phyloP scores from a whole-genome alignment of 768 basidiomycete genomes.

The Kockovaella imperatae region DNA sequence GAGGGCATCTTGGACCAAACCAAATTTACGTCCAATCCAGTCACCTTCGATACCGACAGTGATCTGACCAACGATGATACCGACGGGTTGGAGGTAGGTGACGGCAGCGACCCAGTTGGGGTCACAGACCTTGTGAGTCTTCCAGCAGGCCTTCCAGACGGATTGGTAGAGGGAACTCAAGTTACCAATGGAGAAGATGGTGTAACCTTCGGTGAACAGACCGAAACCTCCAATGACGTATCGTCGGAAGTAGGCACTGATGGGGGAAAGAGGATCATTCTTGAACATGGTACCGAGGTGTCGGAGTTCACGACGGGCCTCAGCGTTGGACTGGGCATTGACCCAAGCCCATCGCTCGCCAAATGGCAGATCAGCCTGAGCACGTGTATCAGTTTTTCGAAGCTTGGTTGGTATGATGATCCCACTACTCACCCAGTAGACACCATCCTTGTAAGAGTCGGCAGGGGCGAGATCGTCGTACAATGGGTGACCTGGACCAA shows the following conservation, averaged over 20 bases:
- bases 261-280: slow-evolving; percentile 39
- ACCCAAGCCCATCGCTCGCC: slow-evolving; percentile 36
- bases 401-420: too few relatives aligned
- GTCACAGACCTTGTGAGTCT: slow-evolving; percentile 35
- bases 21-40: slow-evolving; percentile 47
- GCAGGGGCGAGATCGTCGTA: slow-evolving; percentile 3
- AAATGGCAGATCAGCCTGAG: slow-evolving; percentile 43
- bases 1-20: slow-evolving; percentile 46
- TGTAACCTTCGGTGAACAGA: slow-evolving; percentile 43
- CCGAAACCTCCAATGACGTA: slow-evolving; percentile 47
- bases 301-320: slow-evolving; percentile 39
- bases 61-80: slow-evolving; percentile 47
- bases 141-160: slow-evolving; percentile 46
- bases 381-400: too few relatives aligned
- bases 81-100: slow-evolving; percentile 4
- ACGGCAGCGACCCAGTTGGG: slow-evolving; percentile 44
- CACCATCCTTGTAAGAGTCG: slow-evolving; percentile 3
- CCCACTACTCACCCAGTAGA: slow-evolving; percentile 1
- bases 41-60: slow-evolving; percentile 46
- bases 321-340: slow-evolving; percentile 37
- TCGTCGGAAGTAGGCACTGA: slow-evolving; percentile 39
- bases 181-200: slow-evolving; percentile 48
- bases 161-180: slow-evolving; percentile 41
- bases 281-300: slow-evolving; percentile 44
- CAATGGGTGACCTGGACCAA: slow-evolving; percentile 1